Evolutionary conservation across 345 rosid genomes (phyloP), one percentile per base, ranked within the genome.

Genomic region (Cardamine occulta): DNA sequence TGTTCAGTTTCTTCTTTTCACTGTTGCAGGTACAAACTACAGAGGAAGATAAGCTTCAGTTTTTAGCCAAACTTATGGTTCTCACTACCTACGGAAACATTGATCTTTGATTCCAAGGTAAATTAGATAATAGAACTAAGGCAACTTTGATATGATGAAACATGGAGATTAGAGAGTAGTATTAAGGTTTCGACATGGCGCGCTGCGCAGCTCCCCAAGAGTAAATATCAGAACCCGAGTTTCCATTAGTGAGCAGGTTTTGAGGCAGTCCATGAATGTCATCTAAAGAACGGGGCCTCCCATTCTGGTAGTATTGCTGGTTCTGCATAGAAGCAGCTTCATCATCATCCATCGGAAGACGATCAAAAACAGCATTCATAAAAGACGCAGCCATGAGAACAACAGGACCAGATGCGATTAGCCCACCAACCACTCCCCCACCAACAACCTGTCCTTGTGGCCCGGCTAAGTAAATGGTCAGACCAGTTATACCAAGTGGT

Each of bases 391-490:
- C 95, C 96, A 90, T 87, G 78, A 94, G 79, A 54, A 91, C 85
- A 21, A 94, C 96, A 63, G 97, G 98, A 49, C 98, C 98, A 0
- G 98, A 94, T 47, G 98, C 95, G 40, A 91, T 83, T 14, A 94
- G 86, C 53, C 91, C 83, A 40, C 97, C 97, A 51, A 89, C 93
- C 42, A 91, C 92, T 17, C 76, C 90, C 15, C 97, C 98, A 14
- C 98, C 98, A 40, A 94, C 95, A 56, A 94, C 91, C 75, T 94
- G 98, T 28, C 98, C 98, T 59, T 90, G 98, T 44, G 88, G 85
- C 62, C 98, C 97, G 13, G 97, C 89, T n/a, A 94, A 71, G 86
- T 91, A 91, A 74, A 94, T 85, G 63, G 93, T 91, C 12, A 94
- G 78, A 66, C 98, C 97, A 0, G 90, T 88, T 45, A 94, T 86